phyloP scores from a whole-genome alignment of 345 rosid genomes.

The Excoecaria agallocha region DNA sequence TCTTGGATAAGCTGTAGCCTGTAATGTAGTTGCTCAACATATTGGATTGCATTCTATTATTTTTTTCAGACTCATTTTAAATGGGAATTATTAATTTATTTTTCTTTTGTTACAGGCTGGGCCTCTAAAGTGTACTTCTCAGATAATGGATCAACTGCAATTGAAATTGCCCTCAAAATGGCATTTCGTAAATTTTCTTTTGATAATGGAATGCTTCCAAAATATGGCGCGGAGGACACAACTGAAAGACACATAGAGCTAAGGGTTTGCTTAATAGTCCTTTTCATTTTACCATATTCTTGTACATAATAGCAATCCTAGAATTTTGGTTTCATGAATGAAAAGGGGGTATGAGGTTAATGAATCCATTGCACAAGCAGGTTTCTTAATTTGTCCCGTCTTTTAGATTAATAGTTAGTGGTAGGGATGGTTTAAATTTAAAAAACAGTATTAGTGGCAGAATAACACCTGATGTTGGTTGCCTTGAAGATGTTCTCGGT shows the following conservation, averaged over 20 bases:
- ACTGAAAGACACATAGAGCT: slow-evolving; percentile 40
- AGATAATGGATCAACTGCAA: slow-evolving; percentile 93
- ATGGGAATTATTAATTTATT: neutral
- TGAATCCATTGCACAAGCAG: slow-evolving; percentile 3
- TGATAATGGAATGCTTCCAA: slow-evolving; percentile 49
- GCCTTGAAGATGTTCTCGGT: neutral
- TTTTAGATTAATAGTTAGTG: neutral
- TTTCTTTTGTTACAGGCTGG: slow-evolving; percentile 67
- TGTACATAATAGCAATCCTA: neutral
- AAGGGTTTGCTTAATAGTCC: slow-evolving; percentile 45
- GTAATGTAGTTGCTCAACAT: neutral
- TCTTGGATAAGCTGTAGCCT: neutral
- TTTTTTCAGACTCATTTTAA: neutral
- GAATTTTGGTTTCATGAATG: neutral
- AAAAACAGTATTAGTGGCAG: neutral
- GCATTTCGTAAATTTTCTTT: slow-evolving; percentile 77
- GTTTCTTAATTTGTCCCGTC: neutral
- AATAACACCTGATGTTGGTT: neutral
- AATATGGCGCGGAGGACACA: slow-evolving; percentile 24
- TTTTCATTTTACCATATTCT: neutral
- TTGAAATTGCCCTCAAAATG: slow-evolving; percentile 96
- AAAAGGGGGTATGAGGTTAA: neutral
- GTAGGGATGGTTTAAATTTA: neutral
- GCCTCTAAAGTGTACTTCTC: slow-evolving; percentile 87
- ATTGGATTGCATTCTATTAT: slow-evolving; percentile 1